Evolutionary conservation across 2,329 filamentous ascomycete genomes (phyloP).

Genomic region (Curvularia hawaiiensis): DNA sequence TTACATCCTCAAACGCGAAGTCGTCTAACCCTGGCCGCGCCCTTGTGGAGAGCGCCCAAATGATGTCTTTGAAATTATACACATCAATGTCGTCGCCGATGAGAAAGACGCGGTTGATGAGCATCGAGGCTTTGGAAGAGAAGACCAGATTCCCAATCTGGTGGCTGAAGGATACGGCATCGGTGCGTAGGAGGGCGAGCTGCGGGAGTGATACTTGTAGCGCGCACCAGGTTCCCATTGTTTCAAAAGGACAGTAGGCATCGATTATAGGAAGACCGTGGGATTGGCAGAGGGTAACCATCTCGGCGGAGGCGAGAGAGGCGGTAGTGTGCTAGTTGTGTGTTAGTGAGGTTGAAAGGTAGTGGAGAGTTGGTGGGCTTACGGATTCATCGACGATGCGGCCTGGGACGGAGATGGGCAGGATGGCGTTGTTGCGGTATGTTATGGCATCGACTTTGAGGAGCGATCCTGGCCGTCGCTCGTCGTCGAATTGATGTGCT

Average conservation of each 20-base stretch:
- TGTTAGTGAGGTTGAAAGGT: not conserved
- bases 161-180: not conserved
- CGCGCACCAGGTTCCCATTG: conserved; percentile 1
- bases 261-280: not conserved
- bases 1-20: not conserved
- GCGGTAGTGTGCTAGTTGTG: not conserved
- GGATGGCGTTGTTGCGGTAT: not conserved
- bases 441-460: conserved; percentile 1
- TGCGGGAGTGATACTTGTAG: not conserved
- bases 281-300: conserved; percentile 1
- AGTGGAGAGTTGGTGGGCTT: not conserved
- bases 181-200: not conserved
- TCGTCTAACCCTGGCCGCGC: not conserved
- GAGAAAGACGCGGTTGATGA: not conserved
- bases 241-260: not conserved
- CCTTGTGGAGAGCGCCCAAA: not conserved
- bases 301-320: not conserved
- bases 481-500: conserved; percentile 1
- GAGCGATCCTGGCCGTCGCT: not conserved
- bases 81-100: conserved; percentile 1
- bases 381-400: conserved; percentile 1
- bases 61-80: conserved; percentile 1
- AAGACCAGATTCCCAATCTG: not conserved
- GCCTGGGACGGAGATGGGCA: not conserved
- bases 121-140: not conserved